Conservation (phyloP, 306 rosid genomes). For the Citrullus colocynthis region DNA sequence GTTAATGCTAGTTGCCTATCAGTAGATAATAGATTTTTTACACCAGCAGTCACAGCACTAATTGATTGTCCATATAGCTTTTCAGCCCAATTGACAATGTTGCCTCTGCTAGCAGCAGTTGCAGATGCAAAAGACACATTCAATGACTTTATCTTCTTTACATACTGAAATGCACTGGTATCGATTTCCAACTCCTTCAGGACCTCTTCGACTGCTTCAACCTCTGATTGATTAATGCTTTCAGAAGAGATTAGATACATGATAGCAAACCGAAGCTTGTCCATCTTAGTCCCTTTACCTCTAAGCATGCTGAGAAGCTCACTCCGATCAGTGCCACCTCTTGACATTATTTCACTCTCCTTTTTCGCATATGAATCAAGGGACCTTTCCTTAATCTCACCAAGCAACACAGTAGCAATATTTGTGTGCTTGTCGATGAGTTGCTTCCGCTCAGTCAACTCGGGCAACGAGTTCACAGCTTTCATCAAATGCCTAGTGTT, state of each 20-base stretch:
- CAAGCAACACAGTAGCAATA: conserved; percentile 81
- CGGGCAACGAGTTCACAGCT: conserved; percentile 93
- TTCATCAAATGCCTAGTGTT: conserved; percentile 95
- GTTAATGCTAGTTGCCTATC: conserved; percentile 91
- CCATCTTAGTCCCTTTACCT: conserved; percentile 84
- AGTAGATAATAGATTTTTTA: conserved; percentile 73
- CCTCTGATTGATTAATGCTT: conserved; percentile 64
- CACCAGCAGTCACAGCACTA: conserved; percentile 93
- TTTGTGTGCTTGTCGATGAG: conserved; percentile 95
- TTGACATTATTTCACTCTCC: conserved; percentile 85
- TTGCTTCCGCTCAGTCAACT: conserved; percentile 85
- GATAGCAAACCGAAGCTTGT: conserved; percentile 91
- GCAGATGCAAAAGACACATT: conserved; percentile 71
- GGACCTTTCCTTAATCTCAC: conserved; percentile 93
- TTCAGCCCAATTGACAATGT: conserved; percentile 99
- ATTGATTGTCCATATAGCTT: conserved; percentile 88
- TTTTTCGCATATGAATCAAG: conserved; percentile 83
- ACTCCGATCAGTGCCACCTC: conserved; percentile 75
- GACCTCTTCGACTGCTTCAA: conserved; percentile 73
- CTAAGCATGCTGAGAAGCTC: conserved; percentile 59
- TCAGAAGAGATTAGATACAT: conserved; percentile 80
- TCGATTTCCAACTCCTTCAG: conserved; percentile 79
- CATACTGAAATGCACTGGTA: conserved; percentile 82
- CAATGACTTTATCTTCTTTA: conserved; percentile 84
- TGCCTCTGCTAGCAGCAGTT: conserved; percentile 80